These are phyloP conservation scores for Pleurotus sapidus DNA, from an alignment of 768 basidiomycete species.

Conservation along the genomic window DNA sequence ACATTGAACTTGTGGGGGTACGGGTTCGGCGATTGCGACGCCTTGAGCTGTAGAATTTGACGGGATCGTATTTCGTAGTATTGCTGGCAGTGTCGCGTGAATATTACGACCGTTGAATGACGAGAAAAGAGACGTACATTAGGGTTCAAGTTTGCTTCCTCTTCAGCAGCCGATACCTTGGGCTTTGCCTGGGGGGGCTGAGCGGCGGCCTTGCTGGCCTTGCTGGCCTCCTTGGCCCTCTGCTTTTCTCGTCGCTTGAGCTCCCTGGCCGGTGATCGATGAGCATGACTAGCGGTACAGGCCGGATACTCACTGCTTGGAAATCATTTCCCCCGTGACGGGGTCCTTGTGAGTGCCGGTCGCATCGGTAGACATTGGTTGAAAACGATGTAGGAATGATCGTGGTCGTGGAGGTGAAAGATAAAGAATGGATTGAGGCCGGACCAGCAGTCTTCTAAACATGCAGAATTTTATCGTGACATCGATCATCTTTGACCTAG, in stretches of 20 bases:
- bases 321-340: slow-evolving; percentile 94
- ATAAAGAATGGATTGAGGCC: background rate
- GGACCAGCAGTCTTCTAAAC: background rate
- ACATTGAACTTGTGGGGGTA: slow-evolving; percentile 99
- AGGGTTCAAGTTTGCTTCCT: slow-evolving; percentile 86
- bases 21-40: slow-evolving; percentile 84
- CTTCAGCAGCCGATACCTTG: slow-evolving; percentile 40
- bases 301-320: slow-evolving; percentile 76
- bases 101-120: background rate
- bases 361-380: slow-evolving; percentile 22
- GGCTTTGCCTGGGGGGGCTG: slow-evolving; percentile 36
- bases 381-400: background rate
- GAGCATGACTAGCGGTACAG: slow-evolving; percentile 12
- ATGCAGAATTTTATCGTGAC: slow-evolving; percentile 5
- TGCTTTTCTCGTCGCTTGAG: slow-evolving; percentile 92
- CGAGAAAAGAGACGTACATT: slow-evolving; percentile 56
- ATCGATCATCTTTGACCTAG: too few species aligned
- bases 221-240: slow-evolving; percentile 77
- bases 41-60: slow-evolving; percentile 81
- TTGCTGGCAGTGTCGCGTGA: slow-evolving; percentile 59
- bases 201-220: slow-evolving; percentile 47
- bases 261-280: slow-evolving; percentile 56
- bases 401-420: background rate
- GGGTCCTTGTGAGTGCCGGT: slow-evolving; percentile 67
- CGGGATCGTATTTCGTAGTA: slow-evolving; percentile 94